Evolutionary conservation across 1,284 basidiomycete species (phyloP).

Genomic region (Fereydounia khargensis): DNA sequence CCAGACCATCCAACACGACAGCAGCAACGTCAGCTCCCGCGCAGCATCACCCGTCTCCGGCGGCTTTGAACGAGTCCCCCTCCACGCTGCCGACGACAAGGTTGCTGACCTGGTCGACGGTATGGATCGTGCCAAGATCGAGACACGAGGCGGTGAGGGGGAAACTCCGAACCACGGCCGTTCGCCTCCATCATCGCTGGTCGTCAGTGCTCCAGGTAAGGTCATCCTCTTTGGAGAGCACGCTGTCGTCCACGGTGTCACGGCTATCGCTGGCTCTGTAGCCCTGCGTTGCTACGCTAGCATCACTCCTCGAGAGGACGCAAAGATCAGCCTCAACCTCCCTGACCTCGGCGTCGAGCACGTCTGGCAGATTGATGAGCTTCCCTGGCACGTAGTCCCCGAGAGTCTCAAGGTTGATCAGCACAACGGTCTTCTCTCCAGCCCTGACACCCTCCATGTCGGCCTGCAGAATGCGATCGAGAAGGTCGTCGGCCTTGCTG

Average conservation of each 20-base stretch:
- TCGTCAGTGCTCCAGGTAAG: slow-evolving; percentile 75
- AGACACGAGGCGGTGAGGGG: slow-evolving; percentile 48
- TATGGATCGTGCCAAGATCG: slow-evolving; percentile 37
- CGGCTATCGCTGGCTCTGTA: slow-evolving; percentile 90
- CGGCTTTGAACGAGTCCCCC: slow-evolving; percentile 24
- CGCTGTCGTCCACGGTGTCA: slow-evolving; percentile 95
- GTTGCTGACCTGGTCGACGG: slow-evolving; percentile 32
- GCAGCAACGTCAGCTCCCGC: slow-evolving; percentile 17
- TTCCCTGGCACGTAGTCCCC: slow-evolving; percentile 77
- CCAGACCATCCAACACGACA: background rate
- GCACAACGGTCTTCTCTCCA: slow-evolving; percentile 70
- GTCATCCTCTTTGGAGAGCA: slow-evolving; percentile 98
- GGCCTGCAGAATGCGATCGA: slow-evolving; percentile 28
- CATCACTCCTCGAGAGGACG: slow-evolving; percentile 72
- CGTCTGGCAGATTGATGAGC: slow-evolving; percentile 73
- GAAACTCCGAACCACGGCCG: slow-evolving; percentile 5
- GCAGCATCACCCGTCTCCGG: slow-evolving; percentile 24
- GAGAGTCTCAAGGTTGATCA: slow-evolving; percentile 37
- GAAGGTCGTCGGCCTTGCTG: slow-evolving; percentile 36
- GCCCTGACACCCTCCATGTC: slow-evolving; percentile 61
- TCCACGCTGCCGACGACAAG: slow-evolving; percentile 21
- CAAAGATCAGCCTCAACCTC: slow-evolving; percentile 74
- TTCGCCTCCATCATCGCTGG: slow-evolving; percentile 32
- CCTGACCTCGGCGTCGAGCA: slow-evolving; percentile 77
- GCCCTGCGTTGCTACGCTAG: slow-evolving; percentile 92